Evolutionary conservation across 1,284 basidiomycete species (phyloP), one percentile per base, ranked within the genome.

Genomic region (Irpex sp.): DNA sequence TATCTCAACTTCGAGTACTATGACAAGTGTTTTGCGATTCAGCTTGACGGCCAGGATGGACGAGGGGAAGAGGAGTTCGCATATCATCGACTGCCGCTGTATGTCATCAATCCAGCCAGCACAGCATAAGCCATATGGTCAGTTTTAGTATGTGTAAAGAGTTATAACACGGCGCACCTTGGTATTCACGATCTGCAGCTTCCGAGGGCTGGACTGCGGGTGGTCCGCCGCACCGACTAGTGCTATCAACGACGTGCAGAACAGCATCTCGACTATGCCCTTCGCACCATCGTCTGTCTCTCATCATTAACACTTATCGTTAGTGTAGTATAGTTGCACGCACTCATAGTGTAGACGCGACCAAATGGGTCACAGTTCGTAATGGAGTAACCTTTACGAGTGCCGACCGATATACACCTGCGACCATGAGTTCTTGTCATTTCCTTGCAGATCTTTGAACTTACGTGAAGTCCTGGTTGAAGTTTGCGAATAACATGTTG

Each of bases 341-440:
- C 74, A 94, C 94, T 92, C 86, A 93, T 93, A 13, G 94, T 94
- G 74, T 97, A 97, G 5, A 99, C 95, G 68, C 93, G 85, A 51
- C 96, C 97, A 74, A 96, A 99, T 58, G 97, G 97, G 75, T 99
- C 97, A 75, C 95, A 98, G 75, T 98, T 98, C 58, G 94, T 93
- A 75, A 99, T 98, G 69, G 91, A 93, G 76, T 98, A 99, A 3
- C 97, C 97, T 76, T 93, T 94, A 70, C 92, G 88, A 58, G 97
- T 97, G 0, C 97, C 97, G 7, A 98, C 92, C 1, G 95, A 94
- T 65, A 98, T 86, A 75, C 96, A 98, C 69, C 91, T 93, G 58
- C 59, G 49, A 65, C 56, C 34, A 65, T 70, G 38, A 64, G 57
- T 49, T 26, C 19, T 47, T 66, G 65, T 21, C 7, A 7, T 34